Evolutionary conservation across 2,329 filamentous ascomycete genomes (phyloP), one percentile per base, ranked within the genome.

Genomic region (Diaporthe ilicicola): DNA sequence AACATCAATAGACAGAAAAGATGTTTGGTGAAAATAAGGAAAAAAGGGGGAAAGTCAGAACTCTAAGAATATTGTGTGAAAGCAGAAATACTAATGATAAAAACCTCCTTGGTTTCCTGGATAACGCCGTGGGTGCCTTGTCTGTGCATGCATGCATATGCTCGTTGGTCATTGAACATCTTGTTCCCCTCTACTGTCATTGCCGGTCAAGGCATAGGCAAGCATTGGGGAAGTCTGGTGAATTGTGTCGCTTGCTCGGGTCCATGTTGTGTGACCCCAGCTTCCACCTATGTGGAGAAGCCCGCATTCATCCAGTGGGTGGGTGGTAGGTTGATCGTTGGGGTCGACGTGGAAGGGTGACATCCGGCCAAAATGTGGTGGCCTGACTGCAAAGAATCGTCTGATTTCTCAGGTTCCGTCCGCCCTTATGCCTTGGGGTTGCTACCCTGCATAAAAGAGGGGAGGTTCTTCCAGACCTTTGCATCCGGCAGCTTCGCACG

Each of bases 401-500:
- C 48, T 29, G 53, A 61, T 67, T 19, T 42, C 67, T 42, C 39
- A 17, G 37, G 42, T 6, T 22, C 29, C 15, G 9, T 8, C 39
- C 56, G 19, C n/a, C n/a, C 34, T 62, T 46, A 69, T 24, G 54
- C 64, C 39, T 61, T 67, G 15, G 66, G 34, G 34, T 39, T 78
- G 69, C 79, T 80, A 44, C 83, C 84, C 46, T 84, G 83, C 77
- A 89, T 86, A 72, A 84, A 79, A 65, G 79, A 81, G 24, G 88
- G 88, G 76, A 90, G 75, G 27, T 83, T 81, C 78, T 85, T 86
- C 88, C 88, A 90, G 42, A 82, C 81, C 76, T 85, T 80, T 74
- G 85, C 82, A 75, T 84, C 83, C 19, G 87, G 87, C 72, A 93
- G 78, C 81, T 89, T 90, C 72, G 93, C 84, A 75, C 91, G 89